Percentiles rank a stretch among this genome's conserved stretches.
These are phyloP conservation scores for Magnaporthales sp. DNA, from an alignment of 2,329 filamentous ascomycete genomes.

Conservation along the genomic window DNA sequence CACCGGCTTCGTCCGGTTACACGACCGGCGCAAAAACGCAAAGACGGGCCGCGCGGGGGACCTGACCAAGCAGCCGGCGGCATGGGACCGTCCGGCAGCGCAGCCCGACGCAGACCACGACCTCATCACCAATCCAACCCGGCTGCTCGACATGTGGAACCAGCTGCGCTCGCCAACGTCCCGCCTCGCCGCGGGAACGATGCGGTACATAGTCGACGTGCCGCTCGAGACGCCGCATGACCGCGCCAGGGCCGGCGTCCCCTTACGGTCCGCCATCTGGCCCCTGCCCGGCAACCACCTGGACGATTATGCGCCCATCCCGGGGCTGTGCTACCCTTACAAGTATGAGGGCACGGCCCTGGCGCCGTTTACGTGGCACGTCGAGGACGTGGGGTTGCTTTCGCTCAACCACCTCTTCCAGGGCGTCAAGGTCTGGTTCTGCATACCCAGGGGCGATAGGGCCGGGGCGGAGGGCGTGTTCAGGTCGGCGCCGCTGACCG, in stretches of 20 bases:
- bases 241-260: background rate
- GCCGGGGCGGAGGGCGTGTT: background rate
- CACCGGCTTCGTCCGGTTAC: background rate
- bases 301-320: constrained; percentile 1
- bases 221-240: background rate
- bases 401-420: constrained; percentile 3
- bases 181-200: background rate
- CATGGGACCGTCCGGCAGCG: background rate
- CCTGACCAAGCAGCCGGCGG: background rate
- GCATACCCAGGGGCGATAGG: background rate
- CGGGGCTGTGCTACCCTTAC: background rate
- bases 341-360: constrained; percentile 5
- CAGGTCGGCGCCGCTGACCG: background rate
- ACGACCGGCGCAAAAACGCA: background rate
- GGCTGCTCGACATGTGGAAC: background rate
- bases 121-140: no score
- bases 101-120: background rate
- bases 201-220: constrained; percentile 2
- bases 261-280: background rate
- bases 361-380: constrained; percentile 4
- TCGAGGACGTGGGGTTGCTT: background rate
- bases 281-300: background rate
- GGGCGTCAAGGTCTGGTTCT: constrained; percentile 4
- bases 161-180: background rate
- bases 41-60: background rate